Evolutionary conservation across 108 stramenopile genomes (phyloP), one percentile per base, ranked within the genome.

Genomic region (Cyclotella cryptica): DNA sequence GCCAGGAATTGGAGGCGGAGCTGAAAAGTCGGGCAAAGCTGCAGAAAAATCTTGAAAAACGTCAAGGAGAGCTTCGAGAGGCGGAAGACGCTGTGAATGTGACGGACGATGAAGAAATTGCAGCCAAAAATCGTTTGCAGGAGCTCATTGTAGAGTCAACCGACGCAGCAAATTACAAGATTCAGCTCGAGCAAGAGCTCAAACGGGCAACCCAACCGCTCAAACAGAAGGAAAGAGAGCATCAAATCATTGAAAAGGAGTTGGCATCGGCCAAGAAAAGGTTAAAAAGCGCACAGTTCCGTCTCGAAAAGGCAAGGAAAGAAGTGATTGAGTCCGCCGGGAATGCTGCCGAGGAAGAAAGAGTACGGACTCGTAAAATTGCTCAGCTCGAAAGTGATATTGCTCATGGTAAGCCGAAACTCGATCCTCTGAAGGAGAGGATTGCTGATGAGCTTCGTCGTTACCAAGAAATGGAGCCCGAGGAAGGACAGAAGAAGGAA

Each of bases 281-380:
- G 46, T 67, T 90, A 15, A 49, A 69, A 3, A 44, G 18, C 35
- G 89, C 91, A 12, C 83, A 85, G n/a, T 54, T 75, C 26, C 70
- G 77, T 18, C 80, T 96, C 12, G 74, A 93, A 41, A 61, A 79
- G 19, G 87, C 84, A 39, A 80, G 93, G 42, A 70, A 87, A 49
- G 85, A 93, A 69, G 88, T 92, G 42, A 19, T 86, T 3, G 77
- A 75, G 14, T 83, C 67, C 27, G 69, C 78, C 22, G 92, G 94
- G 0, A 88, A 88, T 15, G 81, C 84, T 24, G 89, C 92, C 39
- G 82, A 89, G 21, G 92, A 93, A 65, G 85, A 82, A 69, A 81
- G 88, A 1, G 53, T 43, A 1, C 66, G 88, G 13, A 86, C 80
- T 40, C 78, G 69, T 15, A 73, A 81, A 53, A 66, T 90, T n/a